Evolutionary conservation across 306 rosid genomes (phyloP).

Genomic region (Purshia tridentata): DNA sequence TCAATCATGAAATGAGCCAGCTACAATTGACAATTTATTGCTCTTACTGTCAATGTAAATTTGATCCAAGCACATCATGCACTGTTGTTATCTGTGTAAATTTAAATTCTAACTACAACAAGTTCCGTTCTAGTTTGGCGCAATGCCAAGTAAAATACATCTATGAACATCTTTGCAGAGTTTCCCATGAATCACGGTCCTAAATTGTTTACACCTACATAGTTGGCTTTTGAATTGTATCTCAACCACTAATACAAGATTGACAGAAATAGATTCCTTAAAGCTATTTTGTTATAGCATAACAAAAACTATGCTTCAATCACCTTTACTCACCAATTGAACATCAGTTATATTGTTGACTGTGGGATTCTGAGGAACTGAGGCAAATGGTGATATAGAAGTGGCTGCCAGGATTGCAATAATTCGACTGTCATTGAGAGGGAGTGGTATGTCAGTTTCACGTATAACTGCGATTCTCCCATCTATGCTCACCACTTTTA

Average conservation of each 20-base stretch:
- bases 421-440: conserved; percentile 29
- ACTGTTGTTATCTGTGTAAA: conserved; percentile 13
- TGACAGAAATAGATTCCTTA: neutral
- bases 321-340: neutral
- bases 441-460: conserved; percentile 22
- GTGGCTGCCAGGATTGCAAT: conserved; percentile 44
- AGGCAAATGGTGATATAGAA: conserved; percentile 32
- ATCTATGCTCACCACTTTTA: conserved; percentile 33
- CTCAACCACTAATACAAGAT: neutral
- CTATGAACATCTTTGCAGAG: conserved; percentile 2
- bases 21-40: conserved; percentile 8
- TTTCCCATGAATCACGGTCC: neutral
- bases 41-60: conserved; percentile 20
- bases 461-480: conserved; percentile 36
- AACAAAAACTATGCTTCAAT: neutral
- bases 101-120: conserved; percentile 15
- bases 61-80: conserved; percentile 19
- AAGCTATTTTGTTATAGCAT: neutral
- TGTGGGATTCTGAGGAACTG: conserved; percentile 36
- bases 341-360: conserved; percentile 27
- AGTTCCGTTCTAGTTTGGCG: conserved; percentile 1
- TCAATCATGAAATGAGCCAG: conserved; percentile 23
- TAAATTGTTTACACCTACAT: neutral
- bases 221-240: neutral
- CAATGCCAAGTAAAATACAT: conserved; percentile 6